Percentiles rank a stretch among this genome's conserved stretches.
These are phyloP conservation scores for Ordospora colligata DNA, from an alignment of 371 early-diverging fungal species.

Conservation along the genomic window DNA sequence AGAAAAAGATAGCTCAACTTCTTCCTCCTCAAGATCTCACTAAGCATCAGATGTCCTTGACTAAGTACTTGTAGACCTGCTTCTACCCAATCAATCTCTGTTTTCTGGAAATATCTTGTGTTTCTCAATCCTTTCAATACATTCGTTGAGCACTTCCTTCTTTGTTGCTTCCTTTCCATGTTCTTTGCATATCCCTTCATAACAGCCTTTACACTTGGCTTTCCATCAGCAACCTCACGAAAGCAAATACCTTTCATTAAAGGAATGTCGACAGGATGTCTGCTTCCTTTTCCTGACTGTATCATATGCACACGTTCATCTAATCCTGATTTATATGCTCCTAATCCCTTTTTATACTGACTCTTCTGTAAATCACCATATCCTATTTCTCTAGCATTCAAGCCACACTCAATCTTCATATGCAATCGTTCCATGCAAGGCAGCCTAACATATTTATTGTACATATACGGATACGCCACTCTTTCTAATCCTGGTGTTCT, in stretches of 20 bases:
- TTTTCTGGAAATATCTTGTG: slow-evolving; percentile 91
- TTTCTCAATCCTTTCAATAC: slow-evolving; percentile 69
- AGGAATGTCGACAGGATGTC: background rate
- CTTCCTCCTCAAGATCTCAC: slow-evolving; percentile 81
- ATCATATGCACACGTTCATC: no score
- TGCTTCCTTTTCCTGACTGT: background rate
- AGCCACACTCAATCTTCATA: background rate
- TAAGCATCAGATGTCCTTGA: slow-evolving; percentile 96
- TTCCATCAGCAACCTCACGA: background rate
- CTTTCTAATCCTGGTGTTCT: background rate
- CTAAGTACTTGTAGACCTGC: slow-evolving; percentile 86
- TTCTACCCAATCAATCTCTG: slow-evolving; percentile 95
- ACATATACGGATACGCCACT: background rate
- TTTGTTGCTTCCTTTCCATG: background rate
- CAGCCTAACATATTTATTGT: background rate
- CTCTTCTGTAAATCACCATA: no score
- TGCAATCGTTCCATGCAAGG: background rate
- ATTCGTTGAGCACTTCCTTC: background rate
- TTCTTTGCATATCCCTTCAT: background rate
- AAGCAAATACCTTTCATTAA: background rate
- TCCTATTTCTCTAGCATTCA: no score
- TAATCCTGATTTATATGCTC: no score
- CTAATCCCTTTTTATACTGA: background rate
- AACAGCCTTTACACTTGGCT: background rate
- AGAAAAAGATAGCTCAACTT: slow-evolving; percentile 89